A percentile compares a stretch with the other conserved stretches of the same genome.
phyloP scores from a whole-genome alignment of 306 rosid genomes.

The Corylus heterophylla region DNA sequence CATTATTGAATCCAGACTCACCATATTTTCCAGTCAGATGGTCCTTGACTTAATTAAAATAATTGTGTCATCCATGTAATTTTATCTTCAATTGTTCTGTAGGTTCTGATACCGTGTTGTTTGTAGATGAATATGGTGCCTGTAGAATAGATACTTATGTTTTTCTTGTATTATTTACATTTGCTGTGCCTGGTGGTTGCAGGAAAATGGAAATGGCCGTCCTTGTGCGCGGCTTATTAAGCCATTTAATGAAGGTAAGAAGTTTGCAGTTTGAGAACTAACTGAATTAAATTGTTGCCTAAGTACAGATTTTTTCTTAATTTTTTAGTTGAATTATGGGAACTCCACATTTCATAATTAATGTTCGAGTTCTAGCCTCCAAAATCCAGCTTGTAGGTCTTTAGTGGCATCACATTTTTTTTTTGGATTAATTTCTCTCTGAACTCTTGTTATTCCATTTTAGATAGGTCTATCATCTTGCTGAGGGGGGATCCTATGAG shows the following conservation, averaged over 20 bases:
- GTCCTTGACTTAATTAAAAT: neutral
- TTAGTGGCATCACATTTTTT: neutral
- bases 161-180: slow-evolving; percentile 18
- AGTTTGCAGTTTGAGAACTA: neutral
- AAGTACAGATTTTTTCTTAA: neutral
- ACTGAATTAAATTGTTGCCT: slow-evolving; percentile 5
- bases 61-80: neutral
- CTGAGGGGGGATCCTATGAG: neutral
- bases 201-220: slow-evolving; percentile 39
- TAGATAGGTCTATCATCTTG: neutral
- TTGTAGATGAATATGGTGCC: neutral
- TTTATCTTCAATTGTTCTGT: neutral
- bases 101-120: neutral
- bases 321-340: neutral
- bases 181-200: slow-evolving; percentile 38
- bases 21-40: neutral
- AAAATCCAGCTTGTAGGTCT: neutral
- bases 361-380: neutral
- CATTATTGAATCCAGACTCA: neutral
- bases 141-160: slow-evolving; percentile 1
- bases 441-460: neutral
- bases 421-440: neutral
- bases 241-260: slow-evolving; percentile 52
- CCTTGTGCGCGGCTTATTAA: slow-evolving; percentile 55
- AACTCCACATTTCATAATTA: neutral